A percentile compares a stretch with the other conserved stretches of the same genome.
Evolutionary conservation across 805 yeast genomes (phyloP).

Genomic region (Wickerhamomyces rabaulensis): DNA sequence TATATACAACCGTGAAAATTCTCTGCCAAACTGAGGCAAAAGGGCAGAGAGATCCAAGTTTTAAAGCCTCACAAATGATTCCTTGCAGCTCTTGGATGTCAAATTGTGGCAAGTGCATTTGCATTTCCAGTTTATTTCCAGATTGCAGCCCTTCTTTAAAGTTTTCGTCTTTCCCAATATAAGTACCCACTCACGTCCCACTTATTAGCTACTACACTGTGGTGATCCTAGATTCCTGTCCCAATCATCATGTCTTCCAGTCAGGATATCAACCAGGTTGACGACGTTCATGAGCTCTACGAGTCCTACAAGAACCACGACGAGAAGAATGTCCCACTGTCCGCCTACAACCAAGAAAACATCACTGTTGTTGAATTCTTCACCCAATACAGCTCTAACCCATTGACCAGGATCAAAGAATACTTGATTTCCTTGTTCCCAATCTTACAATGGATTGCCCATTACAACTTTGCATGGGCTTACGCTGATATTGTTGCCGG

Average conservation of each 20-base stretch:
- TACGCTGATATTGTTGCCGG: constrained; percentile 86
- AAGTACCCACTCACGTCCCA: not conserved
- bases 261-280: not conserved
- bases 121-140: not conserved
- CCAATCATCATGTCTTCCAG: not conserved
- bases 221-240: too few relatives aligned
- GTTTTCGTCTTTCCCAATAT: not conserved
- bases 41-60: not conserved
- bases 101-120: constrained; percentile 13
- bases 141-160: not conserved
- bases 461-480: constrained; percentile 77
- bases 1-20: not conserved
- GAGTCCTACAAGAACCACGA: constrained; percentile 2
- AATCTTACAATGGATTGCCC: constrained; percentile 74
- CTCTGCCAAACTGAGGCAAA: not conserved
- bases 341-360: constrained; percentile 1
- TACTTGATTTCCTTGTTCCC: constrained; percentile 73
- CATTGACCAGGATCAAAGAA: constrained; percentile 24
- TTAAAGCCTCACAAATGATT: not conserved
- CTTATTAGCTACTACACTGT: too few relatives aligned
- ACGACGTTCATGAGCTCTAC: constrained; percentile 6
- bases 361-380: constrained; percentile 10
- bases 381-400: constrained; percentile 4
- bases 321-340: constrained; percentile 3
- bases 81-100: constrained; percentile 1